Conservation (phyloP, 371 early-diverging fungal genomes). For the Mucor ambiguus region DNA sequence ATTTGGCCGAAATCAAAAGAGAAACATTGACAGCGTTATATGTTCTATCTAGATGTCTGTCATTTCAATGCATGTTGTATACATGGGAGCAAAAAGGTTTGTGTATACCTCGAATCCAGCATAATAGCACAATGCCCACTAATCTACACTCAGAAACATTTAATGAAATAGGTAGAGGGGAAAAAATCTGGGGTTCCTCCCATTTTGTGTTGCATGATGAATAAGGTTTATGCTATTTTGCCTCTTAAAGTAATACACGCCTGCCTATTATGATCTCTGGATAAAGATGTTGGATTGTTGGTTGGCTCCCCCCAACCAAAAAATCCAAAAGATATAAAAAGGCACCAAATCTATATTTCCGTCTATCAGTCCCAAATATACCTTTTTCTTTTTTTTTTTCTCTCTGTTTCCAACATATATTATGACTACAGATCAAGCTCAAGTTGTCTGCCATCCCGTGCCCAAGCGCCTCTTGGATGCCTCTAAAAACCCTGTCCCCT, state of each 20-base stretch:
- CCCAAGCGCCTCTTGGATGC: constrained; percentile 57
- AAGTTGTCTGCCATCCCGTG: constrained; percentile 33
- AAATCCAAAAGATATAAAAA: constrained; percentile 19
- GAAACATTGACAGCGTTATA: not conserved
- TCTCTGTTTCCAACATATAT: not conserved
- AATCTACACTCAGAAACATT: constrained; percentile 7
- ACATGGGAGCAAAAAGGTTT: not conserved
- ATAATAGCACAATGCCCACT: not conserved
- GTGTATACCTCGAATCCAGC: not conserved
- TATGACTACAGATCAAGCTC: constrained; percentile 24
- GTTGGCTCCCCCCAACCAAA: constrained; percentile 16
- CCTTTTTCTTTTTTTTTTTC: not conserved
- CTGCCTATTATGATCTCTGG: not conserved
- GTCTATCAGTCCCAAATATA: not conserved
- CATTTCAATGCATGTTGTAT: not conserved
- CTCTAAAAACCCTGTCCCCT: constrained; percentile 57
- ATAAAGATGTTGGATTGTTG: not conserved
- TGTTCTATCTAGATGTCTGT: not conserved
- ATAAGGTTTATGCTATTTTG: constrained; percentile 5
- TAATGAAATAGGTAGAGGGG: not conserved
- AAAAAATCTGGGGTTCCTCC: constrained; percentile 17
- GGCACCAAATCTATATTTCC: not conserved
- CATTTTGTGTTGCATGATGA: constrained; percentile 13
- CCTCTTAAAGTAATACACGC: constrained; percentile 3
- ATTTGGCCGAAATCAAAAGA: constrained; percentile 5